phyloP scores from a whole-genome alignment of 345 rosid species.

The thale cress (Arabidopsis thaliana) region DNA sequence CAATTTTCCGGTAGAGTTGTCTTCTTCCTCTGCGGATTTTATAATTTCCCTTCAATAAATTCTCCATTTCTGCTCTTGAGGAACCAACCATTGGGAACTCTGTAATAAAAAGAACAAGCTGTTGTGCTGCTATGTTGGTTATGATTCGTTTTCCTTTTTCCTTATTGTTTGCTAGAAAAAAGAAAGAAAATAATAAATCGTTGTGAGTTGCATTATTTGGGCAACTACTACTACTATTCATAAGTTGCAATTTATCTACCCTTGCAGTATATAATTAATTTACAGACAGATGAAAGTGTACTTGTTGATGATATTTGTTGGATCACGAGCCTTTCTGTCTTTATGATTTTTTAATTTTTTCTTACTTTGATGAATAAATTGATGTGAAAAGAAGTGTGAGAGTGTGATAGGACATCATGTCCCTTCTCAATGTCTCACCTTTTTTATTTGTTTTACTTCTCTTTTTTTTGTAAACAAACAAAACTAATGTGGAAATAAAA shows the following conservation, averaged over 20 bases:
- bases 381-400: constrained; percentile 36
- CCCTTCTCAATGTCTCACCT: constrained; percentile 34
- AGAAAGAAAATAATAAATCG: not conserved
- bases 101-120: constrained; percentile 10
- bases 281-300: constrained; percentile 39
- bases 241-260: constrained; percentile 9
- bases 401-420: constrained; percentile 40
- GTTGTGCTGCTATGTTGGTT: constrained; percentile 2
- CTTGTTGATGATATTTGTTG: constrained; percentile 34
- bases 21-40: not conserved
- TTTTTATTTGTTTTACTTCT: not conserved
- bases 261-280: not conserved
- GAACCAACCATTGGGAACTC: not conserved
- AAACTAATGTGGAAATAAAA: not conserved
- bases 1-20: constrained; percentile 13
- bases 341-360: constrained; percentile 18
- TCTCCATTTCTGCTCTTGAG: constrained; percentile 31
- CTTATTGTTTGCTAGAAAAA: not conserved
- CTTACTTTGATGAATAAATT: constrained; percentile 31
- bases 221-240: not conserved
- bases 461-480: not conserved
- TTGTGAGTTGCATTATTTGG: not conserved
- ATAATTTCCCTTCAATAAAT: not conserved
- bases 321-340: constrained; percentile 48
- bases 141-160: constrained; percentile 3